Evolutionary conservation across 768 basidiomycete species (phyloP).

Genomic region (Calvatia gigantea): DNA sequence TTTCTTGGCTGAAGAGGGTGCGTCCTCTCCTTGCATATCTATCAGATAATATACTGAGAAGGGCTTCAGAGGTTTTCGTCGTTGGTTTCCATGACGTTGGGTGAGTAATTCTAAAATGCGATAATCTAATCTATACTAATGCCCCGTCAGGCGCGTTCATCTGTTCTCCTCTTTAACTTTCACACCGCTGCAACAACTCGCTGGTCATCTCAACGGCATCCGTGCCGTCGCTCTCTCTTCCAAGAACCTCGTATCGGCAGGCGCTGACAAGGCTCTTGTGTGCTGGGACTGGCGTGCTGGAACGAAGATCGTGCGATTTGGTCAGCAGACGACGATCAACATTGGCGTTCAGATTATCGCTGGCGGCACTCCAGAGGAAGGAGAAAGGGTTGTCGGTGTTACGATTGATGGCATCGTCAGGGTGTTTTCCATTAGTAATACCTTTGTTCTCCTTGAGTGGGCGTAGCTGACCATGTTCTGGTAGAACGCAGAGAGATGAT

Average conservation of each 20-base stretch:
- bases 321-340: constrained; percentile 90
- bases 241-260: constrained; percentile 83
- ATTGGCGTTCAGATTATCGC: constrained; percentile 85
- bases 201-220: constrained; percentile 86
- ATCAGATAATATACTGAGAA: not conserved
- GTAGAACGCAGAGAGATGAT: constrained; percentile 79
- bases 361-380: constrained; percentile 43
- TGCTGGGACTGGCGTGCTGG: constrained; percentile 92
- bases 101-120: constrained; percentile 46
- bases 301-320: constrained; percentile 85
- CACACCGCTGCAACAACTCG: constrained; percentile 77
- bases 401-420: constrained; percentile 91
- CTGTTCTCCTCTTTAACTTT: constrained; percentile 85
- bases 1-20: constrained; percentile 78
- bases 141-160: constrained; percentile 68
- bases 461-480: not conserved
- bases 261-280: constrained; percentile 69
- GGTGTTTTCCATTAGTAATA: constrained; percentile 83
- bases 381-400: constrained; percentile 84
- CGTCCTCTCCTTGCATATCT: constrained; percentile 12
- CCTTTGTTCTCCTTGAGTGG: not conserved
- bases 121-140: no score
- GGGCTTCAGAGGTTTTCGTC: constrained; percentile 71
- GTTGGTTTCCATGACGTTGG: constrained; percentile 93
- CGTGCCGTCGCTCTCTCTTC: constrained; percentile 85